Percentiles rank a stretch among this genome's conserved stretches.
phyloP scores from a whole-genome alignment of 2,329 filamentous ascomycete species.

The Allantophomopsis cytisporea region DNA sequence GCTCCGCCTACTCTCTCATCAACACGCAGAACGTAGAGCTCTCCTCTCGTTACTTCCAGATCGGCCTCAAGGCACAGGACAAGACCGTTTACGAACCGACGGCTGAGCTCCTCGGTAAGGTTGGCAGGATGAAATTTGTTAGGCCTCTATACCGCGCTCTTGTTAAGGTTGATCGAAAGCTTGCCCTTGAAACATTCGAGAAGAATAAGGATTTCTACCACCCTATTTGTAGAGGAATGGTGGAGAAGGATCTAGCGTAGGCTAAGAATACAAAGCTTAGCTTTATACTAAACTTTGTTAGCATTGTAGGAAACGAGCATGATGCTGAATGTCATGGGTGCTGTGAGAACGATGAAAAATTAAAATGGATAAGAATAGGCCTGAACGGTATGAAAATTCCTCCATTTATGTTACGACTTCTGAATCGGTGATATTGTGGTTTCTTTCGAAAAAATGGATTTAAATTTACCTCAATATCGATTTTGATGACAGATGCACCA shows the following conservation, averaged over 20 bases:
- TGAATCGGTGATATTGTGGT: no score
- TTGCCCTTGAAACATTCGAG: conserved; percentile 74
- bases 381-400: no score
- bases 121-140: conserved; percentile 97
- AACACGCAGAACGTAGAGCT: conserved; percentile 80
- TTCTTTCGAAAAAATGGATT: no score
- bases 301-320: no score
- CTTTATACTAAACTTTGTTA: no score
- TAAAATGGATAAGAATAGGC: no score
- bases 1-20: conserved; percentile 58
- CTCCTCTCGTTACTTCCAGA: conserved; percentile 63
- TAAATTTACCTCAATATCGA: no score
- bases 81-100: conserved; percentile 55
- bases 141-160: conserved; percentile 69
- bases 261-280: no score
- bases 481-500: no score
- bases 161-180: conserved; percentile 55
- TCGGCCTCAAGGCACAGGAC: conserved; percentile 66
- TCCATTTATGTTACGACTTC: no score
- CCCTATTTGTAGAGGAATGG: conserved; percentile 76
- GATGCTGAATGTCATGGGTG: no score
- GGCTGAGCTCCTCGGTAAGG: conserved; percentile 61
- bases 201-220: conserved; percentile 90
- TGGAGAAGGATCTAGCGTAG: conserved; percentile 62
- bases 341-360: no score